Percentiles rank a stretch among this genome's conserved stretches.
These are phyloP conservation scores for Bryum argenteum DNA, from an alignment of 225 moss, liverwort and hornwort genomes.

Conservation along the genomic window DNA sequence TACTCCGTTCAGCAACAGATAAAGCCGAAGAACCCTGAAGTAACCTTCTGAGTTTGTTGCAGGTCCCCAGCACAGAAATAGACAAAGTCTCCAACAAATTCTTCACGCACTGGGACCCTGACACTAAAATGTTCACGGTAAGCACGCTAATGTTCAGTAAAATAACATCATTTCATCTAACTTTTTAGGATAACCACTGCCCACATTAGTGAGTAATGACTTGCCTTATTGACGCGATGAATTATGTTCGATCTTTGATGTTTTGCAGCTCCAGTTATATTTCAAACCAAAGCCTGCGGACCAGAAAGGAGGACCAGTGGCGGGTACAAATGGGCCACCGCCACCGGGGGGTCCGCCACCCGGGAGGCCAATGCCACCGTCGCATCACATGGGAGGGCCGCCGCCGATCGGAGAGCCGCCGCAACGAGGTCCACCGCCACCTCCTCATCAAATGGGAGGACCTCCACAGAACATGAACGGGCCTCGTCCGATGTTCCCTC, in stretches of 20 bases:
- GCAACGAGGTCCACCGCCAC: constrained; percentile 45
- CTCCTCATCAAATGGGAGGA: constrained; percentile 57
- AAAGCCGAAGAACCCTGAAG: neutral
- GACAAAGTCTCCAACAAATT: constrained; percentile 94
- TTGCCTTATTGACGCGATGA: neutral
- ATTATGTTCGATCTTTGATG: neutral
- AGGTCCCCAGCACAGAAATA: constrained; percentile 98
- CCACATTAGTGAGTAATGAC: neutral
- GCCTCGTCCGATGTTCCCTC: constrained; percentile 62
- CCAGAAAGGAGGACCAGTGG: constrained; percentile 55
- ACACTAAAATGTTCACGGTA: constrained; percentile 99
- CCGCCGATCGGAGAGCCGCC: constrained; percentile 57
- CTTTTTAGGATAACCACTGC: neutral
- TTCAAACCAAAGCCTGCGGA: constrained; percentile 82
- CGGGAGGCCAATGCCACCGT: constrained; percentile 59
- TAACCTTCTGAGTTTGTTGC: constrained; percentile 6
- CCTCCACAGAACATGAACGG: constrained; percentile 67
- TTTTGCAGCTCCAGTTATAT: constrained; percentile 81
- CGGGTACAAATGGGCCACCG: constrained; percentile 60
- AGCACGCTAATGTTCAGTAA: neutral
- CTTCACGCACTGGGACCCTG: constrained; percentile 96
- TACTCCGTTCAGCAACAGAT: too few species aligned
- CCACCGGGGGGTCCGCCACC: constrained; percentile 59
- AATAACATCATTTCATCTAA: neutral
- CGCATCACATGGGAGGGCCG: constrained; percentile 64